These are phyloP conservation scores for Solanum piurae DNA, from an alignment of 257 asterid species.

Conservation along the genomic window DNA sequence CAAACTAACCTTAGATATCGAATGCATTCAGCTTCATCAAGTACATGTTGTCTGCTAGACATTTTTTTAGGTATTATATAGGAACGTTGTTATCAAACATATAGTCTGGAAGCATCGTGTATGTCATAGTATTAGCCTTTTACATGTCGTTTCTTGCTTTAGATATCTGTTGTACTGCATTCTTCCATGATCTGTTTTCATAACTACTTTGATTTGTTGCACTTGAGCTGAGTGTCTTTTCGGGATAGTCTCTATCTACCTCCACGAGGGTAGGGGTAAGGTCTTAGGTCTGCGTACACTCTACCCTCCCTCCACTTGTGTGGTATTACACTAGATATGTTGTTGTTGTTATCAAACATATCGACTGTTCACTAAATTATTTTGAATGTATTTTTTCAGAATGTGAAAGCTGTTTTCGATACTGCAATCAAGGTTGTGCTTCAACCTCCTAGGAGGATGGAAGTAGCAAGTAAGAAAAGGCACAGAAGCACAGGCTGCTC, in stretches of 20 bases:
- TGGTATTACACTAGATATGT: neutral
- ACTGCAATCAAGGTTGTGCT: conserved; percentile 90
- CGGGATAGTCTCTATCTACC: neutral
- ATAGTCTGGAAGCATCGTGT: neutral
- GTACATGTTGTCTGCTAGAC: neutral
- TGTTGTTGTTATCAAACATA: neutral
- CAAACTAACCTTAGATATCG: neutral
- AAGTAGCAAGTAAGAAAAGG: conserved; percentile 43
- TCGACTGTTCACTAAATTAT: neutral
- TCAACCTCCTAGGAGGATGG: conserved; percentile 89
- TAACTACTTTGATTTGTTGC: neutral
- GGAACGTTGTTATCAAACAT: neutral
- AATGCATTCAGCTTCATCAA: neutral
- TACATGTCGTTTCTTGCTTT: neutral
- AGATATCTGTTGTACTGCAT: neutral
- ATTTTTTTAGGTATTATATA: neutral
- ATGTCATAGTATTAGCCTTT: neutral
- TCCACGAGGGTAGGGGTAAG: neutral
- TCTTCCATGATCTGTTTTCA: too few relatives aligned
- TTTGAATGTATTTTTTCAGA: conserved; percentile 24
- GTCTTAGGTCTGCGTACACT: neutral
- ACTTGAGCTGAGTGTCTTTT: neutral
- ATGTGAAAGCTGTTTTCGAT: conserved; percentile 92
- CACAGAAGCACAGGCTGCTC: conserved; percentile 59
- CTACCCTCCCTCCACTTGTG: neutral